Evolutionary conservation across 306 rosid genomes (phyloP).

Genomic region (Fagus sylvatica): DNA sequence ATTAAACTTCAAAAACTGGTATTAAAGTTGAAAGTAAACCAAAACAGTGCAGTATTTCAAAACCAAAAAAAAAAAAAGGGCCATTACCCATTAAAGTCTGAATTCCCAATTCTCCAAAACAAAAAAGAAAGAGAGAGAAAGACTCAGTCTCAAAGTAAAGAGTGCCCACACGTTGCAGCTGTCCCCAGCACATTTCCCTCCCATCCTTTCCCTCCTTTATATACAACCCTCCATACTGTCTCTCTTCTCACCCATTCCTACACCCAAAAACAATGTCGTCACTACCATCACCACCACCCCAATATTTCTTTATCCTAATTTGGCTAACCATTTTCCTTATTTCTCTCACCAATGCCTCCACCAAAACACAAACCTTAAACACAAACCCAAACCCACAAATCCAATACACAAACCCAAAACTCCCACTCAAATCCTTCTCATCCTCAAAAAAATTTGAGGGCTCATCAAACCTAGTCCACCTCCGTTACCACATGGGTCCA

Average conservation of each 20-base stretch:
- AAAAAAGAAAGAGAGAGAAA: not conserved
- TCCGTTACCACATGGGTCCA: slow-evolving; percentile 96
- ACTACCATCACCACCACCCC: not conserved
- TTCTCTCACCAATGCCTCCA: not conserved
- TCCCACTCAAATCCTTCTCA: slow-evolving; percentile 54
- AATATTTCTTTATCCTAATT: not conserved
- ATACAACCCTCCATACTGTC: not conserved
- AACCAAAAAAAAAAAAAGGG: not conserved
- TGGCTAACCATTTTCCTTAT: not conserved
- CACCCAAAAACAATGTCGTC: not conserved
- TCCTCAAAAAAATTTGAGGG: slow-evolving; percentile 80
- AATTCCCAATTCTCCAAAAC: no score
- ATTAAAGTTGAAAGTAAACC: not conserved
- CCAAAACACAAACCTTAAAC: slow-evolving; percentile 34
- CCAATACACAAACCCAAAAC: slow-evolving; percentile 53
- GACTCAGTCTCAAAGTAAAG: slow-evolving; percentile 14
- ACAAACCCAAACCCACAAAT: slow-evolving; percentile 22
- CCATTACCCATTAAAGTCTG: not conserved
- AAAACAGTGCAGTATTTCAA: not conserved
- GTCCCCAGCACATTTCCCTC: slow-evolving; percentile 73
- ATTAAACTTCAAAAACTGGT: not conserved
- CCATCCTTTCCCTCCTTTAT: slow-evolving; percentile 17
- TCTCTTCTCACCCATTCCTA: not conserved
- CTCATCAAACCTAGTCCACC: slow-evolving; percentile 68
- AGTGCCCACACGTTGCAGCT: slow-evolving; percentile 71